Percentiles rank a stretch among this genome's conserved stretches.
phyloP scores from a whole-genome alignment of 306 rosid species.

The Sophora flavescens region DNA sequence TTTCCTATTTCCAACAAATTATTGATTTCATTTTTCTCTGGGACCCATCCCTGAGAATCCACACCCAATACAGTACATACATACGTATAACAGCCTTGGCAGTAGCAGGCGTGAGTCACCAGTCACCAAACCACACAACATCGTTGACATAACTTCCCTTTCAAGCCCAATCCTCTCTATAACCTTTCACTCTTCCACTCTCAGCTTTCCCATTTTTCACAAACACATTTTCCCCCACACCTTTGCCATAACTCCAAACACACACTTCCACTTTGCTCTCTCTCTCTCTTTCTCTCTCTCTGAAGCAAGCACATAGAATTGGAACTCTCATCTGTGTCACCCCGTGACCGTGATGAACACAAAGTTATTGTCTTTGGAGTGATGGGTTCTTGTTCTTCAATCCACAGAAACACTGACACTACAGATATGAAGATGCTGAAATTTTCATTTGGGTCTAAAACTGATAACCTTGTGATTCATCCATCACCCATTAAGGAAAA shows the following conservation, averaged over 20 bases:
- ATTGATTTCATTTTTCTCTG: conserved; percentile 3
- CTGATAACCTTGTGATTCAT: conserved; percentile 60
- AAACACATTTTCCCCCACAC: conserved; percentile 35
- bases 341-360: conserved; percentile 52
- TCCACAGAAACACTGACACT: conserved; percentile 59
- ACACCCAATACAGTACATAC: not conserved
- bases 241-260: conserved; percentile 57
- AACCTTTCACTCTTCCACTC: conserved; percentile 18
- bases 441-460: conserved; percentile 63
- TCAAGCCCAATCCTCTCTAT: conserved; percentile 51
- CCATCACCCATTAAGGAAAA: conserved; percentile 70
- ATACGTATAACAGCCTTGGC: not conserved
- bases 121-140: not conserved
- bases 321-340: conserved; percentile 12
- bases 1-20: not conserved
- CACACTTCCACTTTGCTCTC: not conserved
- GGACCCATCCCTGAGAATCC: conserved; percentile 51
- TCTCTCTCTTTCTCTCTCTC: conserved; percentile 9
- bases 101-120: conserved; percentile 13
- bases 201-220: not conserved
- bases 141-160: conserved; percentile 52
- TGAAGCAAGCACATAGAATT: conserved; percentile 35
- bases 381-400: conserved; percentile 86
- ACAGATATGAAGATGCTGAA: conserved; percentile 66
- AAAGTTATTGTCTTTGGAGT: conserved; percentile 38